phyloP scores from a whole-genome alignment of 345 rosid genomes.

The Dovyalis caffra region DNA sequence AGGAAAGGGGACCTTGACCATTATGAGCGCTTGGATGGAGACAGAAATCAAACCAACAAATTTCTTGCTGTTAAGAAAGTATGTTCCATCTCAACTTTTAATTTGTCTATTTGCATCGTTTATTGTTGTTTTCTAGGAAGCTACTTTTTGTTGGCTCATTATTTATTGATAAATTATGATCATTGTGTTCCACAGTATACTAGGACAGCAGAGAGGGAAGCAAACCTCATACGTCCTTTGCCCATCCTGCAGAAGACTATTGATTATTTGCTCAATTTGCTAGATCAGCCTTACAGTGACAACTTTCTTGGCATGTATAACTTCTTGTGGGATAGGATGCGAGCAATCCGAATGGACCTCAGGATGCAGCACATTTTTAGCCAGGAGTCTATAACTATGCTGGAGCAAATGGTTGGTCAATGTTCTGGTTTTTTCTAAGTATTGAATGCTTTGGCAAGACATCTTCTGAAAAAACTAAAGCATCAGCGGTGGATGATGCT shows the following conservation, averaged over 20 bases:
- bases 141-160: not conserved
- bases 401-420: constrained; percentile 87
- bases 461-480: constrained; percentile 1
- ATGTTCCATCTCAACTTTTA: not conserved
- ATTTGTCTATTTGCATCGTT: not conserved
- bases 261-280: constrained; percentile 74
- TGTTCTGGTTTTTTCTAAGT: not conserved
- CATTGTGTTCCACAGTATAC: constrained; percentile 56
- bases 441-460: too few species aligned
- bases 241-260: constrained; percentile 75
- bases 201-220: constrained; percentile 96
- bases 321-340: constrained; percentile 98
- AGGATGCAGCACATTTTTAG: constrained; percentile 96
- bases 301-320: constrained; percentile 83
- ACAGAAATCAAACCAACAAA: constrained; percentile 82
- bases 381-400: constrained; percentile 71
- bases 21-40: constrained; percentile 91
- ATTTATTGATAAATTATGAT: constrained; percentile 22
- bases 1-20: constrained; percentile 97
- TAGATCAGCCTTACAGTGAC: constrained; percentile 80
- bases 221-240: constrained; percentile 85
- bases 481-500: not conserved
- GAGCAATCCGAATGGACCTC: constrained; percentile 94
- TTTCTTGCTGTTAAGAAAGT: constrained; percentile 93
- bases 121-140: too few species aligned